These are phyloP conservation scores for Maudiozyma serrabonitensis DNA, from an alignment of 805 yeast genomes.

Conservation along the genomic window DNA sequence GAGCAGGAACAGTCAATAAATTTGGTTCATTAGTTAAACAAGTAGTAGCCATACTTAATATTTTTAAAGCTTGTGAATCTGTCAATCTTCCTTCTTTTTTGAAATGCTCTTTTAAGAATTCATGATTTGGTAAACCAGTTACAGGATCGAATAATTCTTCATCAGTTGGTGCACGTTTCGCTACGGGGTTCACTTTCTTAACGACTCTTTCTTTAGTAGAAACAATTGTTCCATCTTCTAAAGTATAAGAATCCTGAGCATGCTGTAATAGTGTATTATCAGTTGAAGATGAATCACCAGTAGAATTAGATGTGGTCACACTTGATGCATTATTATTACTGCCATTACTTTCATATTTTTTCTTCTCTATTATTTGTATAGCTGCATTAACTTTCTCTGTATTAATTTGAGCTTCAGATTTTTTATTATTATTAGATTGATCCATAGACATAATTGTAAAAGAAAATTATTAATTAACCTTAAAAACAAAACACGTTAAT, in stretches of 20 bases:
- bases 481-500: too few relatives aligned
- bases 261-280: not conserved
- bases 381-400: slow-evolving; percentile 57
- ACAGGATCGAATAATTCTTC: slow-evolving; percentile 47
- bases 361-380: slow-evolving; percentile 45
- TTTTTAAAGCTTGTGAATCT: slow-evolving; percentile 59
- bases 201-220: slow-evolving; percentile 45
- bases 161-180: slow-evolving; percentile 54
- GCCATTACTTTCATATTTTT: slow-evolving; percentile 10
- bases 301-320: not conserved
- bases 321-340: slow-evolving; percentile 16
- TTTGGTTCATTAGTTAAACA: slow-evolving; percentile 67
- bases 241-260: slow-evolving; percentile 22
- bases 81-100: slow-evolving; percentile 70
- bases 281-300: too few relatives aligned
- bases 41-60: slow-evolving; percentile 55
- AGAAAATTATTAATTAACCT: too few relatives aligned
- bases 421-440: slow-evolving; percentile 1
- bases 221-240: slow-evolving; percentile 42
- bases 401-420: slow-evolving; percentile 33
- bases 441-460: too few relatives aligned
- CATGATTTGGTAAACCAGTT: slow-evolving; percentile 63
- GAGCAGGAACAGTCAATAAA: slow-evolving; percentile 73
- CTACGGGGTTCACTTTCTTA: slow-evolving; percentile 54
- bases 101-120: slow-evolving; percentile 65